These are phyloP conservation scores for Fusarium udum DNA, from an alignment of 2,329 filamentous ascomycete genomes.

Conservation along the genomic window DNA sequence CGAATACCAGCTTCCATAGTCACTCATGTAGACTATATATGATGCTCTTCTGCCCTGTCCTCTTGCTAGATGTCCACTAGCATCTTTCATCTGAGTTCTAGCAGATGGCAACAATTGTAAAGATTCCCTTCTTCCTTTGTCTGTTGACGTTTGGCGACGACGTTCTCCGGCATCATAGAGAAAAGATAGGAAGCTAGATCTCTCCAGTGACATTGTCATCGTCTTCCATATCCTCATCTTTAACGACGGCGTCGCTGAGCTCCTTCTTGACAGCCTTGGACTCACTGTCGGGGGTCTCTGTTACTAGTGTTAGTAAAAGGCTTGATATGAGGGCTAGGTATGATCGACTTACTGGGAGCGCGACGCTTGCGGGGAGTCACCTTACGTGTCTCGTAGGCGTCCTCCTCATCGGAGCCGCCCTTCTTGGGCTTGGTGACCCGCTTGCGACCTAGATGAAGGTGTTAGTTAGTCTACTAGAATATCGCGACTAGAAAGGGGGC, in stretches of 20 bases:
- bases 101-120: neutral
- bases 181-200: neutral
- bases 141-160: neutral
- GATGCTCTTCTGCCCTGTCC: neutral
- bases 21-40: neutral
- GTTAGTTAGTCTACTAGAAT: constrained; percentile 1
- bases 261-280: constrained; percentile 33
- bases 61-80: neutral
- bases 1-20: neutral
- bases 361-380: constrained; percentile 32
- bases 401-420: neutral
- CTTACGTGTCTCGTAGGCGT: constrained; percentile 6
- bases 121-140: neutral
- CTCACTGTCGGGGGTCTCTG: constrained; percentile 17
- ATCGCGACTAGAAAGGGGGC: too few relatives aligned
- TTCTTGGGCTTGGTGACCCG: constrained; percentile 25
- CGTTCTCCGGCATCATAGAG: neutral
- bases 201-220: neutral
- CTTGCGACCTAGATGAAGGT: constrained; percentile 36
- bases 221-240: constrained; percentile 7
- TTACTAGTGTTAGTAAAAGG: constrained; percentile 9
- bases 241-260: constrained; percentile 24
- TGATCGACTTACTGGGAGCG: constrained; percentile 14
- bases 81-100: neutral
- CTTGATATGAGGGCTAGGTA: neutral